Evolutionary conservation across 805 yeast genomes (phyloP), one percentile per base, ranked within the genome.

Genomic region (Wickerhamiella kurtzmanii): DNA sequence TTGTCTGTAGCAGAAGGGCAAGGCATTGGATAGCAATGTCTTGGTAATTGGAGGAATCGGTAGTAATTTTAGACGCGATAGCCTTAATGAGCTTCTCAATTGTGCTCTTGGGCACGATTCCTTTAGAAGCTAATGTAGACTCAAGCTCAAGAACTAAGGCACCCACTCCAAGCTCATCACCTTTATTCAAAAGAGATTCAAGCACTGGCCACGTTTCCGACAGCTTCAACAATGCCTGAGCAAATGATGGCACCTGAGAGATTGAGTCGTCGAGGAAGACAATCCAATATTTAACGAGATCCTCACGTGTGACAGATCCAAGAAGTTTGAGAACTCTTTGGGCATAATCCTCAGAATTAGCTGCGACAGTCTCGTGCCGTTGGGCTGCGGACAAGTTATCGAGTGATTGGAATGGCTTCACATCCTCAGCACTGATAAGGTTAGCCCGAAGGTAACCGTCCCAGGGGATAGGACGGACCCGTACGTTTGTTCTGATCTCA

Each of bases 391-490:
- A 50, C 55, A 71, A 72, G 51, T 72, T 72, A 56, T 74, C 79
- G 51, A 77, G 67, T 18, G 69, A 64, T 59, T 76, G 76, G 55
- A 78, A 68, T 41, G 72, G 65, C 44, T 72, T 72, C 9, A 88
- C 89, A 60, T 85, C 92, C 50, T 75, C 76, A 44, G 72, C 73
- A 40, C 79, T 66, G 36, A 88, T 69, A 41, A 79, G 74, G 43
- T 76, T 78, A 17, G 88, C 79, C 47, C 95, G 73, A 9, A 83
- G 79, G 56, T 82, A 77, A 8, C 94, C 94, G 58, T 84, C 94
- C 96, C 96, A 88, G 28, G 94, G 94, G 47, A 87, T 76, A 28
- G 88, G 79, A 53, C 92, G 75, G 50, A 83, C 80, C 57, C 92
- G 72, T 52, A 86, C 79, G 51, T 76, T 77, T 53, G 73, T 70